Evolutionary conservation across 2,329 filamentous ascomycete genomes (phyloP).

Genomic region (Drechslerella dactyloides): DNA sequence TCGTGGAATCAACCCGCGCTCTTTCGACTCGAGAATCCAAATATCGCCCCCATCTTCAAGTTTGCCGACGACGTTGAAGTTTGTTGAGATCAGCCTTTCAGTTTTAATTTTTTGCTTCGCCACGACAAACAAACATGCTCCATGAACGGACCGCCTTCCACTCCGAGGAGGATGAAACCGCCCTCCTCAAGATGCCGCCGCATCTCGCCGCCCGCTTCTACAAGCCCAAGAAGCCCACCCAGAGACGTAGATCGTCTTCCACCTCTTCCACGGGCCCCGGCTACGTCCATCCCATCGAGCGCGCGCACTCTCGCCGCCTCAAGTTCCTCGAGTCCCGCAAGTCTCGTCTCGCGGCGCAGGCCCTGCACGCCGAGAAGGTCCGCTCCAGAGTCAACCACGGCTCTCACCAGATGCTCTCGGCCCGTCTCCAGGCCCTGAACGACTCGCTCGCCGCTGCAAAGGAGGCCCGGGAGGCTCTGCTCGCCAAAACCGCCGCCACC

Average conservation of each 20-base stretch:
- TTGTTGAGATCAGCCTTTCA: neutral
- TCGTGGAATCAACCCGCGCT: slow-evolving; percentile 29
- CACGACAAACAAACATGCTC: slow-evolving; percentile 14
- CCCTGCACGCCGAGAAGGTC: slow-evolving; percentile 83
- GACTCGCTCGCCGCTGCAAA: slow-evolving; percentile 63
- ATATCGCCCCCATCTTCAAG: slow-evolving; percentile 35
- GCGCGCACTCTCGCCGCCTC: slow-evolving; percentile 67
- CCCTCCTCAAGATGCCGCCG: slow-evolving; percentile 70
- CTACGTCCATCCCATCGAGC: slow-evolving; percentile 72
- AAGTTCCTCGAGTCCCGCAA: slow-evolving; percentile 82
- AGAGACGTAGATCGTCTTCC: slow-evolving; percentile 64
- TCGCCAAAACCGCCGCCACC: slow-evolving; percentile 79
- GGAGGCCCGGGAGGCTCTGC: slow-evolving; percentile 77
- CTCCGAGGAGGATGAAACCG: slow-evolving; percentile 42
- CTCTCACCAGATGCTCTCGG: slow-evolving; percentile 67
- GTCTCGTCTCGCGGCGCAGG: slow-evolving; percentile 77
- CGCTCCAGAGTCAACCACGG: slow-evolving; percentile 70
- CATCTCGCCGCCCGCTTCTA: slow-evolving; percentile 81
- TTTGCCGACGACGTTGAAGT: slow-evolving; percentile 29
- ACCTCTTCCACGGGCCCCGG: slow-evolving; percentile 69
- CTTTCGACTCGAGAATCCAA: slow-evolving; percentile 35
- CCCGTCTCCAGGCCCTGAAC: slow-evolving; percentile 68
- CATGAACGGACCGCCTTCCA: slow-evolving; percentile 36
- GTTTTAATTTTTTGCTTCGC: neutral
- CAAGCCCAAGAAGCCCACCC: slow-evolving; percentile 69